Evolutionary conservation across 1,284 basidiomycete genomes (phyloP).

Genomic region (Austroboletus niveus): DNA sequence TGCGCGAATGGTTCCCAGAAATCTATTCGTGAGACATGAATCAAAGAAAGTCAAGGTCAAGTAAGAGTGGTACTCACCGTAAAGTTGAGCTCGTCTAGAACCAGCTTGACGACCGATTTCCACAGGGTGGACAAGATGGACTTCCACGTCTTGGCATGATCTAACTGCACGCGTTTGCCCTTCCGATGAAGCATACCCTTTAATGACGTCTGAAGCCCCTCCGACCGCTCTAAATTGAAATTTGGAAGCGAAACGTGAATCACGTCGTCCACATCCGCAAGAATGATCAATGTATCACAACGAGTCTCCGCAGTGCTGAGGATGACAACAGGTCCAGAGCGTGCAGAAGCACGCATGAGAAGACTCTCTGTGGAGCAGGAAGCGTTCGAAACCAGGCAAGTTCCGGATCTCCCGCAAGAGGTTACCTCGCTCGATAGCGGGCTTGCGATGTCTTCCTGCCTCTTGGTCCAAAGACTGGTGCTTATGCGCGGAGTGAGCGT

Average conservation of each 20-base stretch:
- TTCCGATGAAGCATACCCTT: not conserved
- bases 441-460: not conserved
- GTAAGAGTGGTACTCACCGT: too few species aligned
- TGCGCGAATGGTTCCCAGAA: not conserved
- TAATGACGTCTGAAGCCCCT: not conserved
- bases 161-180: not conserved
- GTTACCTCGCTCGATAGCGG: not conserved
- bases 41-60: too few species aligned
- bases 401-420: not conserved
- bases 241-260: not conserved
- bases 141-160: not conserved
- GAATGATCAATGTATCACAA: too few species aligned
- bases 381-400: not conserved
- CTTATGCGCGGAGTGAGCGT: not conserved
- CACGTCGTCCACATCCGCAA: too few species aligned
- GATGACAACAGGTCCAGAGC: too few species aligned
- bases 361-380: not conserved
- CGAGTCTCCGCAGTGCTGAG: too few species aligned
- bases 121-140: not conserved
- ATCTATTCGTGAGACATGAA: not conserved
- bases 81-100: not conserved
- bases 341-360: not conserved
- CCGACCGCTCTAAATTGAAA: not conserved
- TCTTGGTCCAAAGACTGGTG: not conserved
- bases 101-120: not conserved